Evolutionary conservation across 768 basidiomycete species (phyloP).

Genomic region (Amanita inopinata): DNA sequence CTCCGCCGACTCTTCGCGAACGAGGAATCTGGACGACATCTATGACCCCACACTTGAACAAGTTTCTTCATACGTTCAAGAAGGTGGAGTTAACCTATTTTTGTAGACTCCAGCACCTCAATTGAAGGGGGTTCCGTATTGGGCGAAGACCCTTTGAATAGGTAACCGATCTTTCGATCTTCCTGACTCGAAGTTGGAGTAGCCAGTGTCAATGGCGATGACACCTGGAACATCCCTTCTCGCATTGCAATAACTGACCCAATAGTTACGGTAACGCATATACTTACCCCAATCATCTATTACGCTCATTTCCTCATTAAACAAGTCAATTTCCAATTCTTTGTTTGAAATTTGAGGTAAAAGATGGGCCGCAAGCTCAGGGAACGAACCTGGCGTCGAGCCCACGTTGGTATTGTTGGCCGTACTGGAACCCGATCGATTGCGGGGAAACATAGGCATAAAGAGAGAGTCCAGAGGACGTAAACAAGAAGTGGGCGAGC

Average conservation of each 20-base stretch:
- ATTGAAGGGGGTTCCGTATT: neutral
- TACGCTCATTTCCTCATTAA: slow-evolving; percentile 1
- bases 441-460: slow-evolving; percentile 7
- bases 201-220: slow-evolving; percentile 5
- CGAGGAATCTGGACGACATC: slow-evolving; percentile 5
- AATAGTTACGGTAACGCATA: neutral
- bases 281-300: slow-evolving; percentile 9
- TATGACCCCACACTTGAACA: slow-evolving; percentile 1
- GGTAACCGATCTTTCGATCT: slow-evolving; percentile 1
- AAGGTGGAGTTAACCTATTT: slow-evolving; percentile 3
- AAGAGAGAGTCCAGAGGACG: neutral
- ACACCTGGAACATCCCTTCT: neutral
- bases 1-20: slow-evolving; percentile 1
- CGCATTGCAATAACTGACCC: neutral
- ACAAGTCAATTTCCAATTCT: slow-evolving; percentile 3
- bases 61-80: neutral
- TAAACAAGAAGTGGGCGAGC: neutral
- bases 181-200: slow-evolving; percentile 8
- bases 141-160: slow-evolving; percentile 5
- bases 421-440: neutral
- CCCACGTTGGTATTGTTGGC: neutral
- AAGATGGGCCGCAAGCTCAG: slow-evolving; percentile 1
- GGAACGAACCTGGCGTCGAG: neutral
- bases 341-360: slow-evolving; percentile 1
- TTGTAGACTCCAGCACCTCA: slow-evolving; percentile 3